Conservation (phyloP, 768 basidiomycete genomes). For the Phanerochaete carnosa region DNA sequence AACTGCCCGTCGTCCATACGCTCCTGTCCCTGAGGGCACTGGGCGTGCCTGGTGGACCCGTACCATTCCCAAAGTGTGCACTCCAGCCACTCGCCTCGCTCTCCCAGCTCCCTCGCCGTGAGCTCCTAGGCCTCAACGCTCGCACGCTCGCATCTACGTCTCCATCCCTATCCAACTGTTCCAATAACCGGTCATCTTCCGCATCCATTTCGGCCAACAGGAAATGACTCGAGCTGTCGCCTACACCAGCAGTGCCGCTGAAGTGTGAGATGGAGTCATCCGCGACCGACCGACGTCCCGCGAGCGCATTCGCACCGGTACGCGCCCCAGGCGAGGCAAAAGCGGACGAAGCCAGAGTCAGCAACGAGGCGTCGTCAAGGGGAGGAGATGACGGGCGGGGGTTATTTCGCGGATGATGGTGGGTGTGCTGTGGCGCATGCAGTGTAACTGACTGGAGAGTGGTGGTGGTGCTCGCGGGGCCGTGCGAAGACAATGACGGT, state of each 20-base stretch:
- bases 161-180: slow-evolving; percentile 42
- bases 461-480: background rate
- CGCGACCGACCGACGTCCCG: slow-evolving; percentile 36
- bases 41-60: slow-evolving; percentile 32
- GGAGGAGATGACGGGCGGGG: slow-evolving; percentile 91
- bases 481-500: slow-evolving; percentile 32
- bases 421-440: slow-evolving; percentile 85
- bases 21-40: slow-evolving; percentile 45
- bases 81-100: slow-evolving; percentile 89
- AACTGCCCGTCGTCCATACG: slow-evolving; percentile 58
- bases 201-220: slow-evolving; percentile 43
- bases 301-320: slow-evolving; percentile 32
- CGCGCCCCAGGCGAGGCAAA: slow-evolving; percentile 70
- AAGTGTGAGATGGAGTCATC: slow-evolving; percentile 68
- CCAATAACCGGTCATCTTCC: slow-evolving; percentile 56
- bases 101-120: slow-evolving; percentile 88
- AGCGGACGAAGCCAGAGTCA: slow-evolving; percentile 92
- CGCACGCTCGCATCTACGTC: slow-evolving; percentile 87
- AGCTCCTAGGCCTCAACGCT: slow-evolving; percentile 84
- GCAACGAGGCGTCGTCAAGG: slow-evolving; percentile 84
- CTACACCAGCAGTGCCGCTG: slow-evolving; percentile 34
- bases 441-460: slow-evolving; percentile 30
- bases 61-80: slow-evolving; percentile 52
- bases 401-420: slow-evolving; percentile 94
- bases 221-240: slow-evolving; percentile 66